Evolutionary conservation across 2,329 filamentous ascomycete genomes (phyloP).

Genomic region (Fusarium dimerum): DNA sequence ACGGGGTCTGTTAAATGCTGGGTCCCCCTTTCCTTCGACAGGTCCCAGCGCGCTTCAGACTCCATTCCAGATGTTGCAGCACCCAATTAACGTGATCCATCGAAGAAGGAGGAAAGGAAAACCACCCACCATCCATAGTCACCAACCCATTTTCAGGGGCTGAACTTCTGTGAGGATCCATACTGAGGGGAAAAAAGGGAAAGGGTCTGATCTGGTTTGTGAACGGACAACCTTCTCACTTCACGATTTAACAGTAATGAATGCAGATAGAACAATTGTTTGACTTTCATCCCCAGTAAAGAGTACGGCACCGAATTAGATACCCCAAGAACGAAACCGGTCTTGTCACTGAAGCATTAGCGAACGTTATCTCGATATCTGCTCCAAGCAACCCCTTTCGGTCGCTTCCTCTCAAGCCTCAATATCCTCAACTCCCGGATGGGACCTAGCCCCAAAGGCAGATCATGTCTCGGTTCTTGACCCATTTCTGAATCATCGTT

Average conservation of each 20-base stretch:
- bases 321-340: no score
- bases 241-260: constrained; percentile 4
- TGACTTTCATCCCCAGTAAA: background rate
- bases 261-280: constrained; percentile 1
- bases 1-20: background rate
- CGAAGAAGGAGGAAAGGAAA: constrained; percentile 3
- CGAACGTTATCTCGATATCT: background rate
- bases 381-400: background rate
- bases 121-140: constrained; percentile 7
- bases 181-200: constrained; percentile 10
- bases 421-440: background rate
- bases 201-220: constrained; percentile 3
- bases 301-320: no score
- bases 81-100: background rate
- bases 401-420: constrained; percentile 1
- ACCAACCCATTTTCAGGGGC: constrained; percentile 26
- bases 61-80: background rate
- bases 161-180: constrained; percentile 1
- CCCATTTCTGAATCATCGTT: constrained; percentile 20
- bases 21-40: background rate
- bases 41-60: background rate
- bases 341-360: background rate
- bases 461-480: constrained; percentile 42
- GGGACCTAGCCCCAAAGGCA: constrained; percentile 20
- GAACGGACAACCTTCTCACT: constrained; percentile 6